Base-by-base conservation (phyloP, 306 rosid genomes). In the Notholithocarpus densiflorus region DNA sequence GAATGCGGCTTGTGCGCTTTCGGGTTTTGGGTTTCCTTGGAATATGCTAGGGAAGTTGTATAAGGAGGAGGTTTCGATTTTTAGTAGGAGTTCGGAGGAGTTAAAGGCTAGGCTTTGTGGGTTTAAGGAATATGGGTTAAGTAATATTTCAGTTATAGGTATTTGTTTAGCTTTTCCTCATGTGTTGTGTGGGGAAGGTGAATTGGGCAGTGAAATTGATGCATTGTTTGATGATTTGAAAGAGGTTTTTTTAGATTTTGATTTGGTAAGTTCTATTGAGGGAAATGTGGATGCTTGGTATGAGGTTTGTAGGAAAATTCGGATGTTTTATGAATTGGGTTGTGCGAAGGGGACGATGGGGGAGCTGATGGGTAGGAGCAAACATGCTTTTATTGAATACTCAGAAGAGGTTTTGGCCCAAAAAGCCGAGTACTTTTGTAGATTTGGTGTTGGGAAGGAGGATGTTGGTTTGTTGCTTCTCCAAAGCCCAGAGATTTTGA, bases 11-110 rank as follows among this genome's bases (percentile, higher is more conserved):
- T 81, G 78, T 86, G 89, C 75, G 0, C 97, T 94, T 19, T 77
- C 64, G 4, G 90, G 71, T 23, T 94, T 84, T 68, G 98, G 98
- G 72, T 92, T 94, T 81, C 98, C 97, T 0, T 94, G 98, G 98
- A 86, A 82, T 55, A 87, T 19, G 84, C 79, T 94, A 70, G 98
- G 98, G 59, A 66, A 73, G 55, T 20, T 94, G 83, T 92, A 85
- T 59, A 51, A 29, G 72, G 91, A 86, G 80, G 87, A 84, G 68
- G 52, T 34, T 72, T 87, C 75, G 19, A 74, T 90, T 72, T 90
- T 93, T 75, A 65, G 73, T 13, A 72, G 57, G 62, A 84, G 82
- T 80, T 31, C 68, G 0, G 43, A 8, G 37, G 92, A 77, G 77
- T 75, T 93, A 59, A 87, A 68, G 43, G 80, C 60, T 48, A 85